These are phyloP conservation scores for Cyberlindnera lachancei DNA, from an alignment of 805 yeast species.

Conservation along the genomic window DNA sequence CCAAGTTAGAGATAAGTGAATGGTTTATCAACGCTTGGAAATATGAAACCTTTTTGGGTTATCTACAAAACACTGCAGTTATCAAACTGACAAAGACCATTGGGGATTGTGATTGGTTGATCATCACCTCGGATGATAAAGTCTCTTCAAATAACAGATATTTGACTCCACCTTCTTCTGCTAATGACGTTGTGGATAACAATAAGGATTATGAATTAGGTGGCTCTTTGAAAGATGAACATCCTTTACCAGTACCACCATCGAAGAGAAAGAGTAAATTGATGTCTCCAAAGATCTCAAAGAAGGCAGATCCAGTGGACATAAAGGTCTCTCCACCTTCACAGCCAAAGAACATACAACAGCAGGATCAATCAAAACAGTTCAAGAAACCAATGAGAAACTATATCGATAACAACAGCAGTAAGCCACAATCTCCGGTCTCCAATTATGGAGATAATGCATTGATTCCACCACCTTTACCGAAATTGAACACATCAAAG, in stretches of 20 bases:
- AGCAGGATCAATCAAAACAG: neutral
- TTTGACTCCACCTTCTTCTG: constrained; percentile 21
- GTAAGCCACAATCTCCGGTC: neutral
- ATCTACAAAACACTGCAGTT: constrained; percentile 27
- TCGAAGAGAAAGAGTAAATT: too few relatives aligned
- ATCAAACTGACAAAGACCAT: constrained; percentile 28
- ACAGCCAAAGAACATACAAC: too few relatives aligned
- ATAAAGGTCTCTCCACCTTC: too few relatives aligned
- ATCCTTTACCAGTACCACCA: too few relatives aligned
- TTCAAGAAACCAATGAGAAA: neutral
- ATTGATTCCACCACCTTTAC: neutral
- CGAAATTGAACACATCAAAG: neutral
- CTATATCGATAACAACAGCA: neutral
- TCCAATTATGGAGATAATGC: too few relatives aligned
- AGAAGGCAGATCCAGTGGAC: too few relatives aligned
- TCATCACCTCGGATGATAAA: constrained; percentile 27
- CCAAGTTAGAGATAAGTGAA: constrained; percentile 29
- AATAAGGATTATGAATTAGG: constrained; percentile 11
- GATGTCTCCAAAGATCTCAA: too few relatives aligned
- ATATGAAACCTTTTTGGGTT: constrained; percentile 30
- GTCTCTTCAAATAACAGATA: constrained; percentile 22
- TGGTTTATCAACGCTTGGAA: constrained; percentile 36
- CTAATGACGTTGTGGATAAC: constrained; percentile 13
- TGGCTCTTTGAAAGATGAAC: too few relatives aligned
- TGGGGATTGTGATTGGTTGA: constrained; percentile 34